phyloP scores from a whole-genome alignment of 106 monocot species.

The Alisma plantagoaquatica region DNA sequence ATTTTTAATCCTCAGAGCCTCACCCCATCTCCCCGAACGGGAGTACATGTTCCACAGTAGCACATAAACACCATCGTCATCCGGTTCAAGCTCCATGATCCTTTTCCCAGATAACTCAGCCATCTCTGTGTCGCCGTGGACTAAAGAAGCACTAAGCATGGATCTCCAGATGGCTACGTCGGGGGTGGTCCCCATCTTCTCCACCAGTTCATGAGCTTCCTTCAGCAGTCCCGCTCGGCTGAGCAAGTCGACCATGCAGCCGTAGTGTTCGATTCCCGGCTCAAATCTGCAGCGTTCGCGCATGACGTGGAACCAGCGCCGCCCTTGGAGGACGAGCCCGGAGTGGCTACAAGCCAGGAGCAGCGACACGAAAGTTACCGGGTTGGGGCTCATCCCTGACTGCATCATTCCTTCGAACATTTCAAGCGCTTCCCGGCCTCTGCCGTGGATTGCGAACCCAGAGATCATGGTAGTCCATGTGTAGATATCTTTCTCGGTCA shows the following conservation, averaged over 20 bases:
- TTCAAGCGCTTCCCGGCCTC: conserved; percentile 14
- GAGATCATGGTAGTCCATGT: conserved; percentile 45
- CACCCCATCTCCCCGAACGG: conserved; percentile 23
- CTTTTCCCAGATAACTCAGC: conserved; percentile 31
- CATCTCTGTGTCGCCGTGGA: conserved; percentile 22
- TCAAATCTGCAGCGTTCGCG: conserved; percentile 5
- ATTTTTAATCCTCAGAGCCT: conserved; percentile 21
- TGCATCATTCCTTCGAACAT: conserved; percentile 24
- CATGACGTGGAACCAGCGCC: conserved; percentile 22
- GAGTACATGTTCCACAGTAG: conserved; percentile 38
- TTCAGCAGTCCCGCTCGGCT: conserved; percentile 29
- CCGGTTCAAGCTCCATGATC: conserved; percentile 27
- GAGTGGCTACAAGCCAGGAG: conserved; percentile 33
- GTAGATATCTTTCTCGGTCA: conserved; percentile 20
- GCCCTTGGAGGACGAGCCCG: conserved; percentile 33
- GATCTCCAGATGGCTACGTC: conserved; percentile 45
- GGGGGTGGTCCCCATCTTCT: conserved; percentile 36
- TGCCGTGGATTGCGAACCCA: conserved; percentile 32
- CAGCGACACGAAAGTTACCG: conserved; percentile 32
- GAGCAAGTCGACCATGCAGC: conserved; percentile 52
- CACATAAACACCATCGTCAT: conserved; percentile 28
- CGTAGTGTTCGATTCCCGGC: conserved; percentile 40
- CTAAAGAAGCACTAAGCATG: conserved; percentile 33
- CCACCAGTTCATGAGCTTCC: conserved; percentile 31
- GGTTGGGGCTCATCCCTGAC: conserved; percentile 24